Evolutionary conservation across 306 rosid species (phyloP).

Genomic region (Trifolium pratense): DNA sequence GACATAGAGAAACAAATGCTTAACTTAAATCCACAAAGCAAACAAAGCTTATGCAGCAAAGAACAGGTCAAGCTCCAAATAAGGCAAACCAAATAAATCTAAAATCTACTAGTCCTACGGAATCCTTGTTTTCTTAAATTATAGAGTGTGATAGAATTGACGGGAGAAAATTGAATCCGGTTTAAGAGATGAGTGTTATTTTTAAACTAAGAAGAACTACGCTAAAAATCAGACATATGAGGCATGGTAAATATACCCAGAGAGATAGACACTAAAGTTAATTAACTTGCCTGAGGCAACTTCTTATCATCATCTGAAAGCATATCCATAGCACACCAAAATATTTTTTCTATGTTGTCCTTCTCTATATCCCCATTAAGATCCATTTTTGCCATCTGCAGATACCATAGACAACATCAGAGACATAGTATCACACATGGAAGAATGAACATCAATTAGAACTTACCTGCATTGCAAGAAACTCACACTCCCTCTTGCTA

Average conservation of each 20-base stretch:
- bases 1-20: neutral
- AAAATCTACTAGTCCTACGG: neutral
- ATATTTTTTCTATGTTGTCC: conserved; percentile 73
- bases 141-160: neutral
- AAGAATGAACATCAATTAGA: conserved; percentile 15
- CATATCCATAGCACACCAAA: conserved; percentile 98
- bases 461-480: conserved; percentile 95
- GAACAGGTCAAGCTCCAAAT: conserved; percentile 13
- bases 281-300: conserved; percentile 84
- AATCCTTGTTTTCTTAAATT: conserved; percentile 24
- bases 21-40: neutral
- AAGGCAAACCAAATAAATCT: conserved; percentile 2
- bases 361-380: conserved; percentile 87
- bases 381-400: conserved; percentile 95
- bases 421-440: neutral
- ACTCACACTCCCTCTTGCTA: conserved; percentile 95
- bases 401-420: conserved; percentile 37
- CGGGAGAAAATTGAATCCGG: conserved; percentile 11
- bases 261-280: neutral
- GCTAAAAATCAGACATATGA: conserved; percentile 1
- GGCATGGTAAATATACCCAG: neutral
- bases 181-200: neutral
- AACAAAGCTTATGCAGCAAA: neutral
- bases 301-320: conserved; percentile 97
- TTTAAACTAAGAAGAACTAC: too few relatives aligned